Conservation (phyloP, 257 asterid genomes). For the Cruciata laevipes region DNA sequence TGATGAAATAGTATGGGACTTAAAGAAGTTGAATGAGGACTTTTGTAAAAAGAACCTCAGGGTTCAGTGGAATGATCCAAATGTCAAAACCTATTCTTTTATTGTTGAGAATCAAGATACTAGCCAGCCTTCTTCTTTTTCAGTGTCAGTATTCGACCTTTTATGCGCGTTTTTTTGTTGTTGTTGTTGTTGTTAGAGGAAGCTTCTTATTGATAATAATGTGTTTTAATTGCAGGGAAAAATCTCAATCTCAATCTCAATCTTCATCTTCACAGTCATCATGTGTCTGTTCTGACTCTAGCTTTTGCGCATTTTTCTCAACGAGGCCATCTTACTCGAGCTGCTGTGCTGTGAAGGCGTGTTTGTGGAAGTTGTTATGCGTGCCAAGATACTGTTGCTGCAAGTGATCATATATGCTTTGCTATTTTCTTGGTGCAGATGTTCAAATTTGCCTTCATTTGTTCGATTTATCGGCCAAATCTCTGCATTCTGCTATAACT, state of each 20-base stretch:
- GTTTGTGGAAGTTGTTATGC: conserved; percentile 17
- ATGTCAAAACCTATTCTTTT: conserved; percentile 3
- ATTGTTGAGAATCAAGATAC: conserved; percentile 35
- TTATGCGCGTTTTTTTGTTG: neutral
- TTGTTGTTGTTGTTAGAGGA: no score
- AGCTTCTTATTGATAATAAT: neutral
- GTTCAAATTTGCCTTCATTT: no score
- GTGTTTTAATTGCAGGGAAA: conserved; percentile 13
- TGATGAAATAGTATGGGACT: conserved; percentile 13
- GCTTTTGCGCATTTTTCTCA: neutral
- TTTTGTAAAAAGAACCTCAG: neutral
- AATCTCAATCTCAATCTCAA: neutral
- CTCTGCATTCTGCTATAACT: conserved; percentile 22
- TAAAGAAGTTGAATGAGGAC: neutral
- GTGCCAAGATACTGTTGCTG: conserved; percentile 23
- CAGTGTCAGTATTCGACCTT: conserved; percentile 37
- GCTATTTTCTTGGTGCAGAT: no score
- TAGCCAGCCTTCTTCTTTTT: conserved; percentile 45
- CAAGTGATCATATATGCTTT: neutral
- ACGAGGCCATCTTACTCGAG: neutral
- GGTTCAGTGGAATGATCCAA: neutral
- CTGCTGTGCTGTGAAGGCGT: neutral
- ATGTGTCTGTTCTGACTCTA: conserved; percentile 14
- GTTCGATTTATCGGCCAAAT: neutral
- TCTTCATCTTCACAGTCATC: conserved; percentile 16